Percentiles rank a stretch among this genome's conserved stretches.
These are phyloP conservation scores for Trichosphaerium sp. DNA, from an alignment of 78 protist genomes.

Conservation along the genomic window DNA sequence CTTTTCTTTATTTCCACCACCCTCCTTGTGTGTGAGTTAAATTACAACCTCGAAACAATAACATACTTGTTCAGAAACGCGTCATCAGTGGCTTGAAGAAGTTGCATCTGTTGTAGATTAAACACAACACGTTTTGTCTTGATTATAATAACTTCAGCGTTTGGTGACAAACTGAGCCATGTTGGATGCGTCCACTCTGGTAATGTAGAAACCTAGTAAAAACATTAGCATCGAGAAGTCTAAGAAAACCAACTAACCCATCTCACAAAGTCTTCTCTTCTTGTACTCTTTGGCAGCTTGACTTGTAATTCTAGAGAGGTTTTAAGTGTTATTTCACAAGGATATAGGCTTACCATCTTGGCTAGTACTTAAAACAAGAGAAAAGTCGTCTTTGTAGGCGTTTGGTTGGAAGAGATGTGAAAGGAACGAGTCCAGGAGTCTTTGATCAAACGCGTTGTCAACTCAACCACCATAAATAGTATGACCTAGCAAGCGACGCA, in stretches of 20 bases:
- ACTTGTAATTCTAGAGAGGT: conserved; percentile 12
- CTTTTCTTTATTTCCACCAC: too few species aligned
- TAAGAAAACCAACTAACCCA: too few species aligned
- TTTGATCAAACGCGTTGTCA: conserved; percentile 87
- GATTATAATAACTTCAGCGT: too few species aligned
- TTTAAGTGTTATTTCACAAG: conserved; percentile 2
- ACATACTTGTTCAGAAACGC: too few species aligned
- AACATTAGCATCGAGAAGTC: too few species aligned
- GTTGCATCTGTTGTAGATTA: too few species aligned
- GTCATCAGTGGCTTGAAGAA: too few species aligned
- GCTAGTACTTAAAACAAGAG: conserved; percentile 9
- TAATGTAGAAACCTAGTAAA: too few species aligned
- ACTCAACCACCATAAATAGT: conserved; percentile 81
- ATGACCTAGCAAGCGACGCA: conserved; percentile 51
- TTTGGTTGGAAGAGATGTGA: conserved; percentile 41
- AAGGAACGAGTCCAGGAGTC: conserved; percentile 62
- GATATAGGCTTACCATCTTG: conserved; percentile 28
- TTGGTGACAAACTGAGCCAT: conserved; percentile 55
- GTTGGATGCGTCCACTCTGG: conserved; percentile 21
- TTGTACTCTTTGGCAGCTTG: conserved; percentile 36
- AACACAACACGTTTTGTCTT: too few species aligned
- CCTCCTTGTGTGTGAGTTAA: too few species aligned
- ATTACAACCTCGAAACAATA: too few species aligned
- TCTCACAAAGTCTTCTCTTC: too few species aligned
- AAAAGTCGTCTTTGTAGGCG: conserved; percentile 29